phyloP scores from a whole-genome alignment of 106 monocot genomes.

The Narthecium ossifragum region DNA sequence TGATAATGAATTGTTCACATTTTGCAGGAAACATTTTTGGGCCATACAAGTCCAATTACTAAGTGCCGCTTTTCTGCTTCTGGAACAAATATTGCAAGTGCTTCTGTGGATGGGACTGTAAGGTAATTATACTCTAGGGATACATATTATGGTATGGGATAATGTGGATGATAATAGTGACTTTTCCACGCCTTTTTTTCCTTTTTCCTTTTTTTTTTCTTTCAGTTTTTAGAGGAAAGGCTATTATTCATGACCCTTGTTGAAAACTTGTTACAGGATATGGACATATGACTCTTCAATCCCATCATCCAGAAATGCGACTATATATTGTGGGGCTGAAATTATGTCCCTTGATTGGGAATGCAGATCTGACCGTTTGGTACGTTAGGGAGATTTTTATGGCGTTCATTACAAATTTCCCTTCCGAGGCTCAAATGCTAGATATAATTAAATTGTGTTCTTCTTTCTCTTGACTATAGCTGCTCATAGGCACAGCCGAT shows the following conservation, averaged over 20 bases:
- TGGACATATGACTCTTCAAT: conserved; percentile 93
- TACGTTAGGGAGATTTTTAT: conserved; percentile 21
- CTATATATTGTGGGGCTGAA: conserved; percentile 88
- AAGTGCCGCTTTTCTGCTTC: conserved; percentile 92
- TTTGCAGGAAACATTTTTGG: conserved; percentile 94
- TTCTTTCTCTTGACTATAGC: conserved; percentile 57
- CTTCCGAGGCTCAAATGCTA: no score
- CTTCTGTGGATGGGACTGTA: conserved; percentile 93
- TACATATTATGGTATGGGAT: no score
- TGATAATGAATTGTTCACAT: conserved; percentile 3
- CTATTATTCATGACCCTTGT: not conserved
- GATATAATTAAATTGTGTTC: no score
- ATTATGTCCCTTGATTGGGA: conserved; percentile 96
- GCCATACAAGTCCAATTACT: conserved; percentile 91
- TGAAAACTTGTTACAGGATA: conserved; percentile 39
- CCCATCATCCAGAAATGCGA: conserved; percentile 93
- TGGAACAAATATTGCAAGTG: conserved; percentile 88
- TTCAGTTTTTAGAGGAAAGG: no score
- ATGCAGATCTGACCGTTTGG: conserved; percentile 92
- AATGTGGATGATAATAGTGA: no score
- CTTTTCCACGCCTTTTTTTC: no score
- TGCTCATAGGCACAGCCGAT: conserved; percentile 93
- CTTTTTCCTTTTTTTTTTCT: not conserved
- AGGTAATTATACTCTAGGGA: conserved; percentile 44
- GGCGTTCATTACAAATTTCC: not conserved